Conservation (phyloP, 371 early-diverging fungal genomes). For the Chytridium lagenaria region DNA sequence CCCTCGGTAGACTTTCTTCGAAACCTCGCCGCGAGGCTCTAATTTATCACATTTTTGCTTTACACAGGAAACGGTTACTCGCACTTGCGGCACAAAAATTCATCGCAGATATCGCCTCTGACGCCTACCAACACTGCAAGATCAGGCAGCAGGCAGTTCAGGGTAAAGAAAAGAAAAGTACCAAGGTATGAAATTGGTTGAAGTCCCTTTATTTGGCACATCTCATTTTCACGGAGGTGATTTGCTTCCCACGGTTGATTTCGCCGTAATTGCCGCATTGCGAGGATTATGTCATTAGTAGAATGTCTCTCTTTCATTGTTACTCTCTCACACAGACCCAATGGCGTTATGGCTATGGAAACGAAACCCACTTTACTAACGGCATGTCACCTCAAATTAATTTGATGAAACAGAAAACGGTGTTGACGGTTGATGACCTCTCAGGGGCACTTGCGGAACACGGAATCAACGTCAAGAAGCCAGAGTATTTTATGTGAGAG, state of each 20-base stretch:
- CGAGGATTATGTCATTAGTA: too few relatives aligned
- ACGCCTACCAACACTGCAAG: slow-evolving; percentile 92
- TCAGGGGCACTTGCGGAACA: slow-evolving; percentile 89
- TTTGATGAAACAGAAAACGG: slow-evolving; percentile 22
- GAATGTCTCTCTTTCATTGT: too few relatives aligned
- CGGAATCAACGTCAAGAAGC: slow-evolving; percentile 93
- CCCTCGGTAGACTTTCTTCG: too few relatives aligned
- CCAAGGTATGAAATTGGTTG: slow-evolving; percentile 23
- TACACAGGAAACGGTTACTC: slow-evolving; percentile 80
- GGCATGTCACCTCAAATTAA: background rate
- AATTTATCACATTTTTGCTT: background rate
- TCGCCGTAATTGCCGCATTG: too few relatives aligned
- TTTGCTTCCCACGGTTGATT: too few relatives aligned
- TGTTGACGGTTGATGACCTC: slow-evolving; percentile 87
- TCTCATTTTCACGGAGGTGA: too few relatives aligned
- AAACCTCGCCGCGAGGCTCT: background rate
- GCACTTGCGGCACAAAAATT: slow-evolving; percentile 96
- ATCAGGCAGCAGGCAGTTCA: slow-evolving; percentile 72
- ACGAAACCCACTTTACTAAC: background rate
- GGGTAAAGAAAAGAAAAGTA: slow-evolving; percentile 35
- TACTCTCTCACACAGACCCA: too few relatives aligned
- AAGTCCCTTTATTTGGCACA: background rate
- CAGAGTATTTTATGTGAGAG: slow-evolving; percentile 76
- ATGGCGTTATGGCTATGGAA: too few relatives aligned
- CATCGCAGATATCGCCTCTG: slow-evolving; percentile 90